Conservation (phyloP, 1,139 yeast species). For the Debaryomyces fabryi region DNA sequence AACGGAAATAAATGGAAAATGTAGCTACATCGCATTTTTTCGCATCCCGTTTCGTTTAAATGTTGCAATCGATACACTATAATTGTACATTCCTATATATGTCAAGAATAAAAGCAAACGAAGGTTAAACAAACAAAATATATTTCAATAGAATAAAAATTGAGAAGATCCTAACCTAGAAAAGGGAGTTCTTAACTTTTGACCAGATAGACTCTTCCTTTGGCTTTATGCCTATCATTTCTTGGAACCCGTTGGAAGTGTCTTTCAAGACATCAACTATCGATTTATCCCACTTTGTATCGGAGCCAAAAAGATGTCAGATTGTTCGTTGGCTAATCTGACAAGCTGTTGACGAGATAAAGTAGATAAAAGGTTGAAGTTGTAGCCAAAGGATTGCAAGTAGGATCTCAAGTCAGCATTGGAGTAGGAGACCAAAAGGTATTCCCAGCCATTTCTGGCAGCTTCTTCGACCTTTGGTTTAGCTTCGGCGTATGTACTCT, state of each 20-base stretch:
- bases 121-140: neutral
- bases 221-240: conserved; percentile 21
- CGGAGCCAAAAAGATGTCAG: conserved; percentile 25
- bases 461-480: conserved; percentile 15
- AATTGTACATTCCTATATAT: conserved; percentile 4
- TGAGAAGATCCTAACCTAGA: neutral
- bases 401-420: conserved; percentile 57
- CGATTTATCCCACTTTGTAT: conserved; percentile 27
- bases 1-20: conserved; percentile 15
- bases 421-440: conserved; percentile 43
- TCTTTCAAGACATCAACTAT: conserved; percentile 25
- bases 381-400: conserved; percentile 54
- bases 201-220: conserved; percentile 10
- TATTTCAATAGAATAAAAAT: neutral
- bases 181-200: neutral
- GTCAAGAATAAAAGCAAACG: neutral
- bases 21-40: no score
- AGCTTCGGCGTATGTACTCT: conserved; percentile 10
- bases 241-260: conserved; percentile 20
- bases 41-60: neutral
- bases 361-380: conserved; percentile 32
- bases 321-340: conserved; percentile 48
- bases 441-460: conserved; percentile 18
- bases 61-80: neutral
- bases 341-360: conserved; percentile 49